Base-by-base conservation (phyloP, 495 filamentous ascomycete genomes). In the Neurospora pannonica region DNA sequence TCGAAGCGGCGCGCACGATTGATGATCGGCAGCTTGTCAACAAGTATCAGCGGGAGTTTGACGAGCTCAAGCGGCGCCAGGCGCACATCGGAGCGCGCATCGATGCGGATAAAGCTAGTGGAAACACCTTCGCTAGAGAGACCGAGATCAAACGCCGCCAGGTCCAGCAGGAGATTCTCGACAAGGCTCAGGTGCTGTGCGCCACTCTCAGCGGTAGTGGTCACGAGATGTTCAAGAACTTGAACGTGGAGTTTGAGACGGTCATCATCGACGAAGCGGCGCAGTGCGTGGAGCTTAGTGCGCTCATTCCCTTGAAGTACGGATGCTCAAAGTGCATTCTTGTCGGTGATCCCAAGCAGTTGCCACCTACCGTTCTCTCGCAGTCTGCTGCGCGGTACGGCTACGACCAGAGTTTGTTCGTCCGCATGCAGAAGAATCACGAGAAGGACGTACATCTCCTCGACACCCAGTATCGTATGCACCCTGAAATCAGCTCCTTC, bases 221-320 rank as follows among this genome's bases (percentile, higher is more conserved):
- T 19, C 97, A 98, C 77, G 97, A 99, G 71, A 97, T 99, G 91
- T 97, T 99, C 85, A 94, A 94, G 82, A 91, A 90, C 76, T 83
- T 98, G 70, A 95, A 92, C 77, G 94, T 98, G 71, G 96, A 98
- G 81, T 98, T 99, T 76, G 96, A 99, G 82, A 98, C 96, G 0
- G 96, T 99, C 75, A 92, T 99, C 78, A 97, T 99, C 78, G 96
- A 99, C 78, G 96, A 99, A 86, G 96, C 96, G 3, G 96, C 96
- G 24, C 96, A 99, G 85, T 99, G 94, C 74, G 96, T 99, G 76
- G 96, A 99, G 83, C 87, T 99, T 81, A 97, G 94, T 78, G 95
- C 97, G 21, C 88, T 99, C 28, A 99, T 99, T 76, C 96, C 96
- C 7, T 87, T 99, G 36, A 99, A 99, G 82, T 99, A 98, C 78